Evolutionary conservation across 495 filamentous ascomycete genomes (phyloP), one percentile per base, ranked within the genome.

Genomic region (Penicillium nucicola): DNA sequence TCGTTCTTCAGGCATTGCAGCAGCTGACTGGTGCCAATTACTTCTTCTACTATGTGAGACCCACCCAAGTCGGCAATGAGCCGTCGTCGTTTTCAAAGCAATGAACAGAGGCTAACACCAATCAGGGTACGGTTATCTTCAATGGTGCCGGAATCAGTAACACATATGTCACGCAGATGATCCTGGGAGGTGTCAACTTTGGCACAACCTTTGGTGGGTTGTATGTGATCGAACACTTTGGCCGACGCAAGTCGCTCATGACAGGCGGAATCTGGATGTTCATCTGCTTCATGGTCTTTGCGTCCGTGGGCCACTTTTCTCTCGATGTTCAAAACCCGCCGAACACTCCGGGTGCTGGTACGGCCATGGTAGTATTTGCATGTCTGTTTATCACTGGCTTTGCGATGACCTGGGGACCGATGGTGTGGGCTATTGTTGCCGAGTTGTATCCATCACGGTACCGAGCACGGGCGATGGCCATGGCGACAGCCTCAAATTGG

Each of bases 401-500:
- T 49, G 81, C 81, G 8, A 84, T 76, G 37, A 89, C 86, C 3
- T 92, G 89, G 89, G 89, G 87, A 19, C 90, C 90, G 2, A 84
- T 92, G 53, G 77, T 91, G 19, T 93, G 89, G 89, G 78, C 85
- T 9, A 83, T 89, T 37, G 79, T 85, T n/a, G 87, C 85, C 6
- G 90, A 95, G 66, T 75, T 92, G 43, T 95, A 88, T 61, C 89
- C 90, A 14, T 78, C 81, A 14, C 74, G 82, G 19, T 90, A 89
- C 55, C 79, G 88, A 8, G 86, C 86, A 0, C 78, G 81, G 10
- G 83, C 77, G 15, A 90, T 90, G 84, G 84, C 84, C n/a, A 61
- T 90, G 12, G 85, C 86, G 7, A 92, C 90, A 0, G 83, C 86
- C 1, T 82, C 81, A 15, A 95, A 93, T 69, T 95, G 90, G 90